Evolutionary conservation across 495 filamentous ascomycete genomes (phyloP), one percentile per base, ranked within the genome.

Genomic region (Terfezia boudieri): DNA sequence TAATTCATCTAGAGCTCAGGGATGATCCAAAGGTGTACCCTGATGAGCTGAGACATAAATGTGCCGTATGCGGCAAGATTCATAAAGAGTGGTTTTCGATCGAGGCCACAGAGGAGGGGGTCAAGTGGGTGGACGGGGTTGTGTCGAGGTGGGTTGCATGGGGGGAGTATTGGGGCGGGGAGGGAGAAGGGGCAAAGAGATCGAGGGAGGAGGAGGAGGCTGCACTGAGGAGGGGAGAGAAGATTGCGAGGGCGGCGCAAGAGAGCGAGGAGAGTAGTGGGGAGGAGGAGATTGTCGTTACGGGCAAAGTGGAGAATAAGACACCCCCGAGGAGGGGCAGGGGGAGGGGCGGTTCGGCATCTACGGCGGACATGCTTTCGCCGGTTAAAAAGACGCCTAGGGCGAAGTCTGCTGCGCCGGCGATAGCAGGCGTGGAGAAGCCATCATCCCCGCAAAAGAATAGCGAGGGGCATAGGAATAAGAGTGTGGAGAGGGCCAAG

Each of bases 1-100:
- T 98, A 51, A 87, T 96, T 54, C 90, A 98, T 64, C 67, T 95
- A 22, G 90, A 99, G 70, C 73, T 99, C 26, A 53, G 57, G 9
- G 62, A 66, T 41, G 82, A 81, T 36, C 70, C 76, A 53, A 75
- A 82, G 14, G 73, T 77, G 57, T 76, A 80, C 16, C 26, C 41
- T 5, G 14, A 46, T 14, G 41, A 46, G 41, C 41, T 46, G 17
- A 46, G 17, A 8, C 41, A 46, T 20, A 73, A 73, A 49, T 99
- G 90, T 64, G 67, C 70, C 8, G 75, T 76, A 8, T 99, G 90
- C 65, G 87, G 88, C 10, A 85, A 79, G 66, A 81, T 84, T 60
- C 92, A 99, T 68, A 71, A 79, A 38, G 90, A 99, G 67, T 99
- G 90, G 90, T 96, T 99, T 67, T 87, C 90, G 67, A 77, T 96